Percentiles rank a stretch among this genome's conserved stretches.
Evolutionary conservation across 2,329 filamentous ascomycete species (phyloP).

Genomic region (Aspergillus sp.): DNA sequence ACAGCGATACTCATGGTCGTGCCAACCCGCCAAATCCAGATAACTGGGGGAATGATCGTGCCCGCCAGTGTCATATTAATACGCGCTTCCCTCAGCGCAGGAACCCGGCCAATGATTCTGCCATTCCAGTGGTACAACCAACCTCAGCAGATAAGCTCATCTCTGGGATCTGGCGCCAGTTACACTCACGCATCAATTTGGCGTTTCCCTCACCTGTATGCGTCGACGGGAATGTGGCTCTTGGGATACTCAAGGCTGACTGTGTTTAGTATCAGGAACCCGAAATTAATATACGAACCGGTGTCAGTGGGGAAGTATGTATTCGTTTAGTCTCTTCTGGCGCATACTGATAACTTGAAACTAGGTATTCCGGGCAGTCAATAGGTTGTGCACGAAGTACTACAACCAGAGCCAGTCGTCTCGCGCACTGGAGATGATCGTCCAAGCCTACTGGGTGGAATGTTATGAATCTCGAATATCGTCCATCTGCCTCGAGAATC

Average conservation of each 20-base stretch:
- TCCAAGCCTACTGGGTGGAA: conserved; percentile 50
- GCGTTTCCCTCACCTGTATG: conserved; percentile 9
- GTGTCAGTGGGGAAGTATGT: conserved; percentile 10
- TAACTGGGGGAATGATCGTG: conserved; percentile 3
- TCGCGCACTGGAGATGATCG: conserved; percentile 50
- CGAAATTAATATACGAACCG: conserved; percentile 10
- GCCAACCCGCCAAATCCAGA: background rate
- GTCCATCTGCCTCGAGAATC: conserved; percentile 30
- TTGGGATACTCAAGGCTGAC: background rate
- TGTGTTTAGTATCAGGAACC: conserved; percentile 3
- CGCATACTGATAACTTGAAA: background rate
- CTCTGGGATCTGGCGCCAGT: conserved; percentile 42
- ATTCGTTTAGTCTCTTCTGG: background rate
- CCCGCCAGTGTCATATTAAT: conserved; percentile 16
- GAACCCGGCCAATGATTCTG: conserved; percentile 12
- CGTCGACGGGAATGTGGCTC: background rate
- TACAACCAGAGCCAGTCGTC: conserved; percentile 42
- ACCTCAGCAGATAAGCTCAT: conserved; percentile 42
- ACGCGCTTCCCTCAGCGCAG: conserved; percentile 17
- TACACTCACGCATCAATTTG: conserved; percentile 25
- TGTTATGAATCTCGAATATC: conserved; percentile 45
- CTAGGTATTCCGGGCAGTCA: conserved; percentile 15
- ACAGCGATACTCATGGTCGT: background rate
- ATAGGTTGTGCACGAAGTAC: conserved; percentile 15
- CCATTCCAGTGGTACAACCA: conserved; percentile 37